A percentile compares a stretch with the other conserved stretches of the same genome.
These are phyloP conservation scores for Protomyces lactucae-debilis DNA, from an alignment of 1,139 yeast genomes.

Conservation along the genomic window DNA sequence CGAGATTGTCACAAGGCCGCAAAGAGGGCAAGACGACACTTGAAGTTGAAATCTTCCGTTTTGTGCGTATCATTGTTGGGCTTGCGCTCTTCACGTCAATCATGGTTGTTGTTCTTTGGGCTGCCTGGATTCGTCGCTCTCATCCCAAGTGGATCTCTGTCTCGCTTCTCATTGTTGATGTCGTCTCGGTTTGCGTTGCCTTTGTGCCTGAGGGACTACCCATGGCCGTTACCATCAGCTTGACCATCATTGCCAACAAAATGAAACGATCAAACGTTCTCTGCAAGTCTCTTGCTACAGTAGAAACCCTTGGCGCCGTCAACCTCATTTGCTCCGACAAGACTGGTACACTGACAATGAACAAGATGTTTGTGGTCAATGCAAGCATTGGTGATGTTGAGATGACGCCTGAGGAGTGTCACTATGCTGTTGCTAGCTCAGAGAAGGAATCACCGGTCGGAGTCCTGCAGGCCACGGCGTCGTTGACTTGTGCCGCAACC, in stretches of 20 bases:
- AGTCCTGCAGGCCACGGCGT: conserved; percentile 37
- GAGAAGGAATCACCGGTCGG: conserved; percentile 30
- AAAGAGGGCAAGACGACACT: conserved; percentile 46
- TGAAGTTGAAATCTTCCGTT: conserved; percentile 47
- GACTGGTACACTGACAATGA: conserved; percentile 94
- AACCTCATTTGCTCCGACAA: conserved; percentile 95
- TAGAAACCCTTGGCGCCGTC: conserved; percentile 99
- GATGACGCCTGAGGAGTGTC: conserved; percentile 52
- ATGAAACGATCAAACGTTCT: conserved; percentile 95
- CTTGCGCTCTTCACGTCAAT: conserved; percentile 45
- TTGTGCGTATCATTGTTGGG: conserved; percentile 43
- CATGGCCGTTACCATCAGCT: conserved; percentile 52
- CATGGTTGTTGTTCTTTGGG: conserved; percentile 48
- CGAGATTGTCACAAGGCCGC: conserved; percentile 44
- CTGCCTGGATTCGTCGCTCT: conserved; percentile 44
- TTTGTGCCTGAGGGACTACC: conserved; percentile 55
- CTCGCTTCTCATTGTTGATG: conserved; percentile 42
- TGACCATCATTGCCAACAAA: conserved; percentile 95
- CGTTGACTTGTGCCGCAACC: conserved; percentile 46
- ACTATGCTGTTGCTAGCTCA: not conserved
- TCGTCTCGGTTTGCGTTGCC: conserved; percentile 47
- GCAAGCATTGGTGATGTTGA: conserved; percentile 67
- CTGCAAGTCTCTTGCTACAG: conserved; percentile 83
- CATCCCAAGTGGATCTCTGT: conserved; percentile 47
- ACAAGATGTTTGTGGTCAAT: conserved; percentile 55